Evolutionary conservation across 2,329 filamentous ascomycete species (phyloP), one percentile per base, ranked within the genome.

Genomic region (Teratosphaeria zuluensis): DNA sequence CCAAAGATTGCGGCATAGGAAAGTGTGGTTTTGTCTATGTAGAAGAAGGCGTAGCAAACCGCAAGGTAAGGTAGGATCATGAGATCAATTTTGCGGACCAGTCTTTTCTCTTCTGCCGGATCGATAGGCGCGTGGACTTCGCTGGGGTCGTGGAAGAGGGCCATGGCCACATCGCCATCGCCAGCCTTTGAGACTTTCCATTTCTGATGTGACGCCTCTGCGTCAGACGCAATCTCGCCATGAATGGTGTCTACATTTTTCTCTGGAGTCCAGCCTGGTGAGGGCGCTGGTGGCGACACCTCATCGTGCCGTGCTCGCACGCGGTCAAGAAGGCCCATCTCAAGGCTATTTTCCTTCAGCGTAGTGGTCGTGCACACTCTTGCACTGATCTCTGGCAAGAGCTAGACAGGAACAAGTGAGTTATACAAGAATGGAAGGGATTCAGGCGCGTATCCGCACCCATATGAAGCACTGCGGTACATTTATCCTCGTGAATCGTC

Each of bases 1-100:
- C 83, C 83, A 59, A 87, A 86, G 55, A 87, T 83, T 21, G 84
- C 84, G 0, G 85, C 84, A 63, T 86, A 87, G 0, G 79, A 82
- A 32, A 84, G 70, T 0, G 80, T 84, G 0, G 81, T 84, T 73
- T 84, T 72, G 65, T 73, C 71, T 54, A 72, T 66, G 62, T 72
- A 71, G 63, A 71, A 72, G 62, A 73, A 72, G n/a, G 65, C 66
- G 59, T 73, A 71, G 63, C 69, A 72, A 51, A 72, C 70, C 14
- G 66, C 66, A 6, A 72, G 65, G 56, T 68, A 80, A 2, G 82
- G 82, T n/a, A 84, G 61, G 61, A 84, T 82, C 76, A 83, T 81
- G 4, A 78, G 72, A 63, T 85, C 82, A 57, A 56, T 81, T 68
- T 83, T 84, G 63, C 80, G 73, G 16, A 81, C 71, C 8, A 83